These are phyloP conservation scores for Barbatosphaeria neglecta DNA, from an alignment of 495 filamentous ascomycete genomes.

Conservation along the genomic window DNA sequence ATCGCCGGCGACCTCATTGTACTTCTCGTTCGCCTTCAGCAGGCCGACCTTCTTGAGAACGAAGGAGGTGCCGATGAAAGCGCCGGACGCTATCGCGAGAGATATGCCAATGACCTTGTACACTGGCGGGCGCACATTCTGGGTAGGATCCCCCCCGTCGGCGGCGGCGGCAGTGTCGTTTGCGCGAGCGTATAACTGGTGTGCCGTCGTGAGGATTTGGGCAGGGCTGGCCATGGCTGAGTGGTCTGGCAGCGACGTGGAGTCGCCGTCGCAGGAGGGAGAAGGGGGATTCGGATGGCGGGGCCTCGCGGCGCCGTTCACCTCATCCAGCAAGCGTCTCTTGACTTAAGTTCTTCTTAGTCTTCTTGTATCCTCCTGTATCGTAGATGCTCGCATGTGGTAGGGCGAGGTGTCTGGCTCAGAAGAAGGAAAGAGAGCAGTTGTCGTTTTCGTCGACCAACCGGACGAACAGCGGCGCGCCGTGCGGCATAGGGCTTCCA, in stretches of 20 bases:
- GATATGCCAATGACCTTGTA: conserved; percentile 86
- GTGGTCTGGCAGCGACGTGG: too few relatives aligned
- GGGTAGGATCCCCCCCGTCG: neutral
- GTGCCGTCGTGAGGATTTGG: conserved; percentile 24
- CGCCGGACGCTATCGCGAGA: conserved; percentile 75
- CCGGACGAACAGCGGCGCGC: neutral
- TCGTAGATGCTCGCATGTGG: too few relatives aligned
- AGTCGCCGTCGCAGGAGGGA: too few relatives aligned
- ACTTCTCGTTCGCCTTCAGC: conserved; percentile 88
- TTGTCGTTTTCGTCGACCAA: neutral
- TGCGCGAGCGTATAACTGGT: conserved; percentile 29
- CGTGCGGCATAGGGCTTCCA: neutral
- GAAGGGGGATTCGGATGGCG: neutral
- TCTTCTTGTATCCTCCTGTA: neutral
- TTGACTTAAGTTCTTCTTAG: too few relatives aligned
- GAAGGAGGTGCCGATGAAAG: conserved; percentile 93
- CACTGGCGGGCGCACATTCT: conserved; percentile 22
- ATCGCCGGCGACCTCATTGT: conserved; percentile 90
- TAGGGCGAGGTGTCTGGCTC: neutral
- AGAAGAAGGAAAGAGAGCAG: too few relatives aligned
- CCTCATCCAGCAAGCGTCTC: neutral
- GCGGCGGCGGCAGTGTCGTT: conserved; percentile 12
- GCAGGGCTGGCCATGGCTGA: conserved; percentile 29
- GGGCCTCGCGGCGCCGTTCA: too few relatives aligned
- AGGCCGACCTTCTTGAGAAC: conserved; percentile 90